phyloP scores from a whole-genome alignment of 176 grass and related monocot genomes.

The Bothriochloa decipiens region DNA sequence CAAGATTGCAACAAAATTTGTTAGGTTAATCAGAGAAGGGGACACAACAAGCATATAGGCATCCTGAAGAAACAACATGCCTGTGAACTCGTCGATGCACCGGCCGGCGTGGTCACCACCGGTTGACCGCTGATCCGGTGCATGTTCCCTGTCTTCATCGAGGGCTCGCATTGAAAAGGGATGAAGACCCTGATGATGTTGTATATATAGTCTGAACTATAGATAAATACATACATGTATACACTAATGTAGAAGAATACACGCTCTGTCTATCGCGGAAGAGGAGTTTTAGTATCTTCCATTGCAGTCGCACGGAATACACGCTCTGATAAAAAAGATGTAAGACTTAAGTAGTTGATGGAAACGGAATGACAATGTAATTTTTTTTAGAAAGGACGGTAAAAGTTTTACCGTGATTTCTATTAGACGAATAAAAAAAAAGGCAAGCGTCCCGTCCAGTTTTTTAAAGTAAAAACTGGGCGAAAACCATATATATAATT shows the following conservation, averaged over 20 bases:
- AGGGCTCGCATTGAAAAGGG: constrained; percentile 76
- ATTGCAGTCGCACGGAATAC: too few relatives aligned
- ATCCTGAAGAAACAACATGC: constrained; percentile 67
- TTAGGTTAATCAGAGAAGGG: constrained; percentile 82
- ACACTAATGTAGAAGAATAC: constrained; percentile 13
- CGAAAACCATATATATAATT: too few relatives aligned
- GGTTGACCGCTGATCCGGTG: constrained; percentile 66
- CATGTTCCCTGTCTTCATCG: constrained; percentile 73
- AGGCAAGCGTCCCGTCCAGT: too few relatives aligned
- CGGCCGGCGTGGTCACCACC: constrained; percentile 44
- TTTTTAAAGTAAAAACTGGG: too few relatives aligned
- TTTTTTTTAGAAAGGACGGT: too few relatives aligned
- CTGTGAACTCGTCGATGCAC: constrained; percentile 64
- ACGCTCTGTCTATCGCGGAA: background rate
- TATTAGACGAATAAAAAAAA: too few relatives aligned
- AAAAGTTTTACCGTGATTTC: too few relatives aligned
- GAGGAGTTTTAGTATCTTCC: constrained; percentile 51
- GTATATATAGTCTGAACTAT: constrained; percentile 61
- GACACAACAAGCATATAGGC: constrained; percentile 78
- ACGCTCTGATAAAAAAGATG: background rate
- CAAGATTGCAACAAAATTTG: background rate
- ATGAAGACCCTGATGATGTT: constrained; percentile 53
- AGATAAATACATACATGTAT: constrained; percentile 42
- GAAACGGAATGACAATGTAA: background rate
- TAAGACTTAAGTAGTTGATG: background rate